Base-by-base conservation (phyloP, 768 basidiomycete genomes). In the Collybia sordida region DNA sequence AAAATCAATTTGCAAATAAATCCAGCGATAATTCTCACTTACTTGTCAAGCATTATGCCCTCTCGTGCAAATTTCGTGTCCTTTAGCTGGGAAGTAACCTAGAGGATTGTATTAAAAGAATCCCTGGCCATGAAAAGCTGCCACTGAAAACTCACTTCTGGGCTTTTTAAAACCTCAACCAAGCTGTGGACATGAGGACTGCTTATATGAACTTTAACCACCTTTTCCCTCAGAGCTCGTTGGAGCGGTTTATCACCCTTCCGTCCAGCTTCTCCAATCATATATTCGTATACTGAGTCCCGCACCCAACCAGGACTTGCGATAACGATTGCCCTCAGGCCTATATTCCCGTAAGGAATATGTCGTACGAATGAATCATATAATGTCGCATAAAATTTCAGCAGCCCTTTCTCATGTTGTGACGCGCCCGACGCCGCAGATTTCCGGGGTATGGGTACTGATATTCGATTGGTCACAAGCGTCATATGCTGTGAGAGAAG, bases 401-500 rank as follows among this genome's bases (percentile, higher is more conserved):
- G 61, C 64, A 96, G 75, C 0, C 92, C 95, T 76, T 95, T 97
- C 61, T 99, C 97, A 55, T 98, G 91, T 23, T 93, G 89, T 1
- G 89, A 85, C 1, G 87, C 77, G 6, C 87, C 86, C 9, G 85
- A 78, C 3, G 88, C 81, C 1, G 93, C 89, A 8, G 93, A 83
- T 67, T 99, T 99, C 46, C 97, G 81, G 4, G 97, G 97, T 49
- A 98, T 87, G 1, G 88, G 74, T 1, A 93, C 81, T 17, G 92
- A 89, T 47, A 99, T 85, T 18, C 97, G 82, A 62, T 98, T 93
- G 3, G 92, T 74, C 27, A 99, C 86, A 23, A 95, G 75, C 1
- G 97, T 99, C 87, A 98, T 95, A 67, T 98, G 95, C 59, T 98
- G 88, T 1, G 95, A 98, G 12, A 99, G 76, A 24, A 99, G 70